Evolutionary conservation across 352 stramenopile species (phyloP).

Genomic region (Phytophthora hibernalis): DNA sequence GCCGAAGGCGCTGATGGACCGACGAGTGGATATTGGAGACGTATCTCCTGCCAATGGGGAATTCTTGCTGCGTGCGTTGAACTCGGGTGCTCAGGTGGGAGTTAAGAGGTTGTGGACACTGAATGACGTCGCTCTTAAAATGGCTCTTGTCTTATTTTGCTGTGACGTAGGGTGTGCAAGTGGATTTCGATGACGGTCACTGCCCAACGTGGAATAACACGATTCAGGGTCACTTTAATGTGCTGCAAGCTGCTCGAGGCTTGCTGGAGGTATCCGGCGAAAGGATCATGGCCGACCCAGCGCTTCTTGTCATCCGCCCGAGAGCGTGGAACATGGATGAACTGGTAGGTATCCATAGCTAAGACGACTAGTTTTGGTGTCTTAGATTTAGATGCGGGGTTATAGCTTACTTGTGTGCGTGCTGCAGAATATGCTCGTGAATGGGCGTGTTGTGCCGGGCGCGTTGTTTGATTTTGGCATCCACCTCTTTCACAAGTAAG

Average conservation of each 20-base stretch:
- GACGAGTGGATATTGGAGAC: slow-evolving; percentile 95
- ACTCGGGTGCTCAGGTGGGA: slow-evolving; percentile 89
- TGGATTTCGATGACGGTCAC: slow-evolving; percentile 83
- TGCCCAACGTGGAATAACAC: slow-evolving; percentile 94
- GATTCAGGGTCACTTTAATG: slow-evolving; percentile 91
- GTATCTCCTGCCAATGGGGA: slow-evolving; percentile 86
- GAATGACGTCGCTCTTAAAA: slow-evolving; percentile 1
- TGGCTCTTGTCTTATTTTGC: not conserved
- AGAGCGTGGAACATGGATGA: slow-evolving; percentile 97
- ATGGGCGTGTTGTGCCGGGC: slow-evolving; percentile 87
- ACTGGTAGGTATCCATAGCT: slow-evolving; percentile 47
- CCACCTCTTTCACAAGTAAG: slow-evolving; percentile 96
- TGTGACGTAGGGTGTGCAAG: slow-evolving; percentile 64
- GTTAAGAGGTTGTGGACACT: not conserved
- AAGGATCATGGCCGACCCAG: slow-evolving; percentile 44
- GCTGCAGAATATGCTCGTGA: slow-evolving; percentile 89
- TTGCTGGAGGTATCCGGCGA: slow-evolving; percentile 43
- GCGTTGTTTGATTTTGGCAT: slow-evolving; percentile 95
- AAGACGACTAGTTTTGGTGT: not conserved
- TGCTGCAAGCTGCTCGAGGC: slow-evolving; percentile 91
- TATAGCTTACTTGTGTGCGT: slow-evolving; percentile 4
- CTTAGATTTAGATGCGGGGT: not conserved
- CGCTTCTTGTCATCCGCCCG: slow-evolving; percentile 93
- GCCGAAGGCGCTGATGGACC: slow-evolving; percentile 82
- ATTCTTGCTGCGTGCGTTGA: slow-evolving; percentile 94